Conservation (phyloP, 305 asterid species). For the Fraxinus nigra region DNA sequence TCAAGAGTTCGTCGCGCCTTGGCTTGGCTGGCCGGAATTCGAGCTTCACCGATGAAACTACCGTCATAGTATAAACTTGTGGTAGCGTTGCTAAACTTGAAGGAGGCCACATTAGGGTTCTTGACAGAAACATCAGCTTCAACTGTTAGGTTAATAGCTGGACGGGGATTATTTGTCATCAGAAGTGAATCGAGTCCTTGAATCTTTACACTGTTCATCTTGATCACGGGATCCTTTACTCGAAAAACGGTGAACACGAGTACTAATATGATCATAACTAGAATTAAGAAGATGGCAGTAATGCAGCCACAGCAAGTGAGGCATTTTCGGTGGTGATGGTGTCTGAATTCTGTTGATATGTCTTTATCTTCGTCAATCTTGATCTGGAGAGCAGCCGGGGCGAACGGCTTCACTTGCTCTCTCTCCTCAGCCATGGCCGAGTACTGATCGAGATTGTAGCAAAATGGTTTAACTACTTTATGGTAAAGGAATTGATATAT, state of each 20-base stretch:
- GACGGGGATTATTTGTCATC: constrained; percentile 14
- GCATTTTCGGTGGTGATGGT: constrained; percentile 20
- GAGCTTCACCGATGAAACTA: constrained; percentile 27
- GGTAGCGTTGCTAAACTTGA: constrained; percentile 28
- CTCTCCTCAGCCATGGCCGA: constrained; percentile 30
- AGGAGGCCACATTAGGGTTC: constrained; percentile 49
- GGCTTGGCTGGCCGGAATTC: constrained; percentile 31
- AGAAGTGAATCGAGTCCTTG: constrained; percentile 29
- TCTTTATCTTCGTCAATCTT: constrained; percentile 11
- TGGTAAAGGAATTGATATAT: background rate
- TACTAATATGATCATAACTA: constrained; percentile 18
- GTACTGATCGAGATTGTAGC: background rate
- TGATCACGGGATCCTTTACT: constrained; percentile 35
- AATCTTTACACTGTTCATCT: constrained; percentile 29
- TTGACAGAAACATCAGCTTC: constrained; percentile 32
- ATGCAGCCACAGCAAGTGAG: constrained; percentile 49
- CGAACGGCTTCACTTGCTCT: constrained; percentile 35
- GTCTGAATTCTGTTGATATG: constrained; percentile 21
- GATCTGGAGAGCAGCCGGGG: constrained; percentile 23
- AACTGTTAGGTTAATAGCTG: constrained; percentile 34
- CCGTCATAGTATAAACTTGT: constrained; percentile 34
- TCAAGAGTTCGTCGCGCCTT: constrained; percentile 32
- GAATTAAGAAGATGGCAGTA: constrained; percentile 29
- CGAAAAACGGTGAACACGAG: constrained; percentile 41
- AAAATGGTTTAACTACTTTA: background rate